These are phyloP conservation scores for Omphalotus olearius DNA, from an alignment of 1,284 basidiomycete species.

Conservation along the genomic window DNA sequence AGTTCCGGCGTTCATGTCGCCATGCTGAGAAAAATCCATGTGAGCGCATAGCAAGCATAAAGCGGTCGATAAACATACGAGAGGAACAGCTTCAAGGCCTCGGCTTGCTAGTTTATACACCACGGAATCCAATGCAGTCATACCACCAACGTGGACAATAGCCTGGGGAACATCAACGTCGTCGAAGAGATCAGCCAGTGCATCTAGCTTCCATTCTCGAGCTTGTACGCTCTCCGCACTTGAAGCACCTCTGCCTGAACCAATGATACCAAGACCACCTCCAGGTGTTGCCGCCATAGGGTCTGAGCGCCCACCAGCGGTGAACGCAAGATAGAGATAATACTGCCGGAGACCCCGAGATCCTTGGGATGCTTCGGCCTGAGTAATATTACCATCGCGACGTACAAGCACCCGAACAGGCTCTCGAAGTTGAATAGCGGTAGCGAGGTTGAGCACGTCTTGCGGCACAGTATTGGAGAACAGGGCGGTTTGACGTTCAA, in stretches of 20 bases:
- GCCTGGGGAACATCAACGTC: constrained; percentile 84
- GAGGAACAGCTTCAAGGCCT: constrained; percentile 79
- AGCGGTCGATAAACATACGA: constrained; percentile 46
- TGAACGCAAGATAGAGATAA: constrained; percentile 90
- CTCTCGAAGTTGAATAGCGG: constrained; percentile 86
- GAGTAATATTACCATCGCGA: constrained; percentile 85
- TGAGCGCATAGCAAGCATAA: not conserved
- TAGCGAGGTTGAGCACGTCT: constrained; percentile 88
- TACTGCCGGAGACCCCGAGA: constrained; percentile 88
- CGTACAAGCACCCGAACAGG: constrained; percentile 94
- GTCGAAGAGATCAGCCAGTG: constrained; percentile 88
- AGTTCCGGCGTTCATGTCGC: constrained; percentile 81
- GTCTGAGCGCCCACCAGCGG: constrained; percentile 74
- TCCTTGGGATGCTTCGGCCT: constrained; percentile 61
- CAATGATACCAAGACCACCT: constrained; percentile 83
- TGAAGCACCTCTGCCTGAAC: constrained; percentile 76
- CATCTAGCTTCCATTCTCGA: constrained; percentile 96
- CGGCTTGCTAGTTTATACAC: constrained; percentile 85
- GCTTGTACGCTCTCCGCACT: constrained; percentile 85
- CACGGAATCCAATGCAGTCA: constrained; percentile 80
- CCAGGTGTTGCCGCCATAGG: constrained; percentile 44
- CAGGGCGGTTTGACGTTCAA: constrained; percentile 92
- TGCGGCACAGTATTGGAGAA: constrained; percentile 95
- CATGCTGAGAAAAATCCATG: constrained; percentile 47
- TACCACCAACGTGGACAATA: constrained; percentile 87